Evolutionary conservation across 257 asterid species (phyloP), one percentile per base, ranked within the genome.

Genomic region (Forsythia suspensa): DNA sequence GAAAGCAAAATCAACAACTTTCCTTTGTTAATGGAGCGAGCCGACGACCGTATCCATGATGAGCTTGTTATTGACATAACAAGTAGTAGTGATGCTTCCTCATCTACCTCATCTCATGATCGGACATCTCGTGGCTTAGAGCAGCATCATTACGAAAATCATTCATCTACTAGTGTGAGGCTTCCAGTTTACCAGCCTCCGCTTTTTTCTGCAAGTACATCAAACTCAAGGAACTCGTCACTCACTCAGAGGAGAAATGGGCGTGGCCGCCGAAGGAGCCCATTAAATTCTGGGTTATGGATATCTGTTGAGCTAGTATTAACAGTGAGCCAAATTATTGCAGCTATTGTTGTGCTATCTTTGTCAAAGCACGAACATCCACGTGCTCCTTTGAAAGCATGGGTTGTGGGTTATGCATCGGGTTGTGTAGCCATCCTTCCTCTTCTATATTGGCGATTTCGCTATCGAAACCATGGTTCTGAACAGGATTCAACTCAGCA

Each of bases 391-490:
- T 85, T 95, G 78, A 85, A 77, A 72, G 84, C 83, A 7, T 95
- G 99, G 99, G 81, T 95, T 69, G 82, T 86, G 36, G 97, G 98
- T 76, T 95, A 93, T 89, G 97, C 98, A 34, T 89, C 94, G 82
- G 99, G 99, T n/a, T 93, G 98, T 88, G 86, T 88, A 72, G 93
- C 92, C 11, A 86, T 86, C 78, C 93, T 95, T 51, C 99, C 98
- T 78, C 96, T 95, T 83, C 88, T 92, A 72, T 93, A 86, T 87
- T 93, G 99, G 97, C 97, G 98, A 37, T 93, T 86, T 84, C 86
- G 71, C 52, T 81, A 92, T 80, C 89, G 97, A 71, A 91, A 88
- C 88, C 97, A 86, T 79, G 86, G 86, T 77, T 82, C 97, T 73
- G 94, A 93, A 73, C 93, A 86, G 83, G 94, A 87, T 78, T 80